Conservation (phyloP, 2,329 filamentous ascomycete species). For the Anisogramma anomala region DNA sequence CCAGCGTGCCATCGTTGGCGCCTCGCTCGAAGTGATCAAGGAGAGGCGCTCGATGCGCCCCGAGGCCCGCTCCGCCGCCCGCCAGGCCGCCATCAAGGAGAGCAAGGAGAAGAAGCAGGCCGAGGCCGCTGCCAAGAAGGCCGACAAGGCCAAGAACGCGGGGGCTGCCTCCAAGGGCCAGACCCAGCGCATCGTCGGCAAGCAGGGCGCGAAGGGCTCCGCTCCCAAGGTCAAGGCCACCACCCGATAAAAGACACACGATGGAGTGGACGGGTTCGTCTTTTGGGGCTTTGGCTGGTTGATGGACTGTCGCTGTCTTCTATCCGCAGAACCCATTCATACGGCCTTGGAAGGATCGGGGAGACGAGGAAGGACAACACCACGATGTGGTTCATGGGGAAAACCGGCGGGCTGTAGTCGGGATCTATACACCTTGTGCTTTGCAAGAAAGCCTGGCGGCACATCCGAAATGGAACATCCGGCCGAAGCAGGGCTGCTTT, state of each 20-base stretch:
- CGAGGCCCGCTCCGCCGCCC: conserved; percentile 87
- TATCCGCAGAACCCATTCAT: conserved; percentile 4
- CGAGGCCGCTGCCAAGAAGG: conserved; percentile 87
- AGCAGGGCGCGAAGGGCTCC: conserved; percentile 93
- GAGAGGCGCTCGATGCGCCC: conserved; percentile 92
- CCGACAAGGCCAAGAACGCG: conserved; percentile 94
- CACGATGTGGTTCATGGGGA: conserved; percentile 12
- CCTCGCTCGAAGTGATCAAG: conserved; percentile 99
- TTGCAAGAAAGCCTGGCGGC: conserved; percentile 12
- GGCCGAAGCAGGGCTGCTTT: conserved; percentile 17
- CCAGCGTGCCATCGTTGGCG: conserved; percentile 98
- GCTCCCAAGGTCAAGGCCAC: conserved; percentile 74
- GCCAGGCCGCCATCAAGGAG: conserved; percentile 83
- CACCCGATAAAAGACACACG: conserved; percentile 55
- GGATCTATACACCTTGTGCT: conserved; percentile 16
- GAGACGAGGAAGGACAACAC: neutral
- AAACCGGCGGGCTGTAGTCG: conserved; percentile 14
- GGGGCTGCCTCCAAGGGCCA: conserved; percentile 64
- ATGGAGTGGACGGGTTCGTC: neutral
- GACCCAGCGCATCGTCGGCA: conserved; percentile 72
- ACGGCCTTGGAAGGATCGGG: conserved; percentile 1
- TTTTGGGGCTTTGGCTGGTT: conserved; percentile 6
- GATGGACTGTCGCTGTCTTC: conserved; percentile 6
- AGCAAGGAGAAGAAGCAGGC: conserved; percentile 97
- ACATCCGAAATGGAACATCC: conserved; percentile 11